phyloP scores from a whole-genome alignment of 1,139 yeast species.

The Taiozyma sp. region DNA sequence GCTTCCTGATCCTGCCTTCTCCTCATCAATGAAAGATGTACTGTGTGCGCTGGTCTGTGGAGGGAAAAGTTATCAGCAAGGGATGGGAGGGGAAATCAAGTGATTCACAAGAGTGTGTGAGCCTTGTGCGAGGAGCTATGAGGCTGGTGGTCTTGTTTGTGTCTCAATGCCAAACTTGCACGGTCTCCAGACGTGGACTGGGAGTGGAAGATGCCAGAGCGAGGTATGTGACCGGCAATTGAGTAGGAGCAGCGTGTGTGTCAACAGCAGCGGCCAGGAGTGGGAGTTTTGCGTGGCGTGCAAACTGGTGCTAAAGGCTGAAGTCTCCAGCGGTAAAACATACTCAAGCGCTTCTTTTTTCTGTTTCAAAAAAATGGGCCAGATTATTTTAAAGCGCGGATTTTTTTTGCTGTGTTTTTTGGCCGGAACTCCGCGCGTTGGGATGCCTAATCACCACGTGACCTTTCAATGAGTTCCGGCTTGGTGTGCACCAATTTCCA shows the following conservation, averaged over 20 bases:
- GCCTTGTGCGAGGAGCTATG: not conserved
- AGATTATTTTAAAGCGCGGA: not conserved
- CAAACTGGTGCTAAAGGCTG: not conserved
- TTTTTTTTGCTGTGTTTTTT: not conserved
- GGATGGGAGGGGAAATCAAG: not conserved
- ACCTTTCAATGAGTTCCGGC: not conserved
- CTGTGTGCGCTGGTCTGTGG: not conserved
- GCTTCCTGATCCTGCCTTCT: constrained; percentile 13
- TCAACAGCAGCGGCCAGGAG: not conserved
- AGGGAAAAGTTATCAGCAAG: not conserved
- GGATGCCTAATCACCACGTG: not conserved
- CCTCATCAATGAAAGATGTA: constrained; percentile 8
- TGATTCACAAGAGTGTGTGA: not conserved
- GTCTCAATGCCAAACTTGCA: not conserved
- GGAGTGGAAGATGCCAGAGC: not conserved
- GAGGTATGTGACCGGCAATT: not conserved
- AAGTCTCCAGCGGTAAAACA: not conserved
- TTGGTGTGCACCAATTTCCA: not conserved
- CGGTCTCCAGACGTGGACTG: not conserved
- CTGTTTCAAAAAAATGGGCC: not conserved
- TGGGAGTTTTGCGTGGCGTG: not conserved
- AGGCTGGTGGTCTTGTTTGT: not conserved
- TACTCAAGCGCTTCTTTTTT: not conserved
- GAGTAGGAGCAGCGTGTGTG: not conserved
- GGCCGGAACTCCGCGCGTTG: not conserved